Percentiles rank a stretch among this genome's conserved stretches.
These are phyloP conservation scores for Talaromyces ruber DNA, from an alignment of 495 filamentous ascomycete genomes.

Conservation along the genomic window DNA sequence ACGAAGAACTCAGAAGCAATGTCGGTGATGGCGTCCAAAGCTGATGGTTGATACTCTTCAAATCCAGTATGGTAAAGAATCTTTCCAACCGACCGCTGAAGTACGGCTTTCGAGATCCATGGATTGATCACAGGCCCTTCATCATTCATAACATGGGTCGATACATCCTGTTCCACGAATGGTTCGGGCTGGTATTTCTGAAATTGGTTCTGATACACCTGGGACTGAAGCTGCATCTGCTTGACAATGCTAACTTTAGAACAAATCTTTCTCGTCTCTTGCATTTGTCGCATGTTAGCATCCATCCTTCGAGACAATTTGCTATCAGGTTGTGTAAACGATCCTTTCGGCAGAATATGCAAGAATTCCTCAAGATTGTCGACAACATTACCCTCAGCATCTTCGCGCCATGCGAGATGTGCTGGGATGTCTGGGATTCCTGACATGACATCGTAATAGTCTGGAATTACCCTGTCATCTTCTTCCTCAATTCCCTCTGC, in stretches of 20 bases:
- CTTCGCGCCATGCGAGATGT: conserved; percentile 76
- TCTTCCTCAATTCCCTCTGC: conserved; percentile 88
- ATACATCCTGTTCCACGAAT: conserved; percentile 76
- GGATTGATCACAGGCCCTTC: conserved; percentile 79
- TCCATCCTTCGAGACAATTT: conserved; percentile 71
- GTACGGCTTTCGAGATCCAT: conserved; percentile 66
- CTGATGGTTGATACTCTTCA: conserved; percentile 93
- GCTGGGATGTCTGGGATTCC: conserved; percentile 75
- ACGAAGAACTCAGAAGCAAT: conserved; percentile 83
- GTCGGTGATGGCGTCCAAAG: conserved; percentile 83
- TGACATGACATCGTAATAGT: conserved; percentile 86
- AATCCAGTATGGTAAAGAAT: conserved; percentile 96
- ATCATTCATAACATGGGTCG: conserved; percentile 78
- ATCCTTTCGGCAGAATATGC: conserved; percentile 59
- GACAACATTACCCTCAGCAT: conserved; percentile 75
- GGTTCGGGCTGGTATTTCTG: conserved; percentile 93
- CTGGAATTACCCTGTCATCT: conserved; percentile 69
- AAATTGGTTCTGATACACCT: conserved; percentile 98
- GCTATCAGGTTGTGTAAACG: conserved; percentile 72
- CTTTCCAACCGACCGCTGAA: conserved; percentile 87
- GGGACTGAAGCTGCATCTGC: conserved; percentile 97
- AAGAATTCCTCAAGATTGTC: conserved; percentile 79
- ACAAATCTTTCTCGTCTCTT: conserved; percentile 91
- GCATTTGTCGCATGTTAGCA: conserved; percentile 88
- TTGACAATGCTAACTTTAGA: conserved; percentile 96